phyloP scores from a whole-genome alignment of 768 basidiomycete genomes.

The Mycena galericulata region DNA sequence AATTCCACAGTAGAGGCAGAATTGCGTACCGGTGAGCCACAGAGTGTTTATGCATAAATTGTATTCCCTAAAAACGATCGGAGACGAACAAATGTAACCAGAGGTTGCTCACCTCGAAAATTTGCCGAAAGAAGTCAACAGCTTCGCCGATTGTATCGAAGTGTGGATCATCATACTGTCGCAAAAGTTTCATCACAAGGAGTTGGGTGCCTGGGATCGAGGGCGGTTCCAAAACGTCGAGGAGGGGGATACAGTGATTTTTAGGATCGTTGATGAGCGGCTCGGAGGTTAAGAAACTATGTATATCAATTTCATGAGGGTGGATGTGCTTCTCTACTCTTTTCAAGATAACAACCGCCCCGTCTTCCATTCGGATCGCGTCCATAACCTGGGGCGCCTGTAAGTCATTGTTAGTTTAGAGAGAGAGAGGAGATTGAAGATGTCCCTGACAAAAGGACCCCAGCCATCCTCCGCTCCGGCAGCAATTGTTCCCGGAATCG shows the following conservation, averaged over 20 bases:
- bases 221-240: slow-evolving; percentile 39
- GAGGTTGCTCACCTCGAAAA: background rate
- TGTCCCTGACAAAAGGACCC: background rate
- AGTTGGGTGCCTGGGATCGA: slow-evolving; percentile 29
- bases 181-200: slow-evolving; percentile 46
- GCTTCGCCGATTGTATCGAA: slow-evolving; percentile 44
- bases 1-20: too few species aligned
- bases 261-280: slow-evolving; percentile 32
- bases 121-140: background rate
- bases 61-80: background rate
- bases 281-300: slow-evolving; percentile 31
- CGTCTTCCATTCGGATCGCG: background rate
- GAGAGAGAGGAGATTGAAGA: slow-evolving; percentile 7
- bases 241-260: slow-evolving; percentile 46
- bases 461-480: background rate
- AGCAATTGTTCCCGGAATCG: slow-evolving; percentile 8
- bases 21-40: background rate
- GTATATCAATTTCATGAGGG: slow-evolving; percentile 37
- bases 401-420: background rate
- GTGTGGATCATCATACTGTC: slow-evolving; percentile 31
- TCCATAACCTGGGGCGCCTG: background rate
- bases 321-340: background rate
- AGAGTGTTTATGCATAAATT: slow-evolving; percentile 4
- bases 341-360: background rate
- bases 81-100: background rate